Evolutionary conservation across 2,329 filamentous ascomycete genomes (phyloP).

Genomic region (Xylariaceae sp.): DNA sequence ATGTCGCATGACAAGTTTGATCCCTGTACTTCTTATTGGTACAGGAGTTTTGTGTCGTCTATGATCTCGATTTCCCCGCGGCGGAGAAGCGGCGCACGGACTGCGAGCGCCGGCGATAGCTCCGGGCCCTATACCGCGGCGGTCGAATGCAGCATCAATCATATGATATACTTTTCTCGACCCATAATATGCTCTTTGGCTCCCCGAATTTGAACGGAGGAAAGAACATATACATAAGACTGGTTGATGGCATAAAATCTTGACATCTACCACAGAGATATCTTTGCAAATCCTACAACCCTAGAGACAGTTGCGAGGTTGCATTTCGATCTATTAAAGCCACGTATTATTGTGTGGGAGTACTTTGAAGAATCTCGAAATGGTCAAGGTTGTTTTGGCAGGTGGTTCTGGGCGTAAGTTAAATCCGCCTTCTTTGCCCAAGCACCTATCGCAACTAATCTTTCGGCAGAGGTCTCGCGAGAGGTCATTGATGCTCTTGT

Average conservation of each 20-base stretch:
- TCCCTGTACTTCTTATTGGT: no score
- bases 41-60: no score
- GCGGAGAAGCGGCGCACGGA: constrained; percentile 6
- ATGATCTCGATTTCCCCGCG: no score
- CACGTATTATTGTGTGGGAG: not conserved
- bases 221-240: not conserved
- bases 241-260: not conserved
- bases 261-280: constrained; percentile 37
- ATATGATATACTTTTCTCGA: not conserved
- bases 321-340: no score
- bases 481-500: constrained; percentile 60
- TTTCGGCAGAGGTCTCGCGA: constrained; percentile 55
- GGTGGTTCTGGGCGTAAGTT: constrained; percentile 53
- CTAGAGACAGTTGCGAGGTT: no score
- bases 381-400: constrained; percentile 54
- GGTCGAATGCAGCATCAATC: constrained; percentile 13
- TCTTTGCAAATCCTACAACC: not conserved
- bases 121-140: no score
- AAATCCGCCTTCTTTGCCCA: not conserved
- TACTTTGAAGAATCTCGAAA: constrained; percentile 30
- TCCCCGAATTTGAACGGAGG: not conserved
- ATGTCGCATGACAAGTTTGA: no score
- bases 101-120: not conserved
- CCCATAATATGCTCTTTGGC: not conserved
- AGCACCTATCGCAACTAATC: not conserved